Base-by-base conservation (phyloP, 441 rosid species). In the Erysimum cheiri region DNA sequence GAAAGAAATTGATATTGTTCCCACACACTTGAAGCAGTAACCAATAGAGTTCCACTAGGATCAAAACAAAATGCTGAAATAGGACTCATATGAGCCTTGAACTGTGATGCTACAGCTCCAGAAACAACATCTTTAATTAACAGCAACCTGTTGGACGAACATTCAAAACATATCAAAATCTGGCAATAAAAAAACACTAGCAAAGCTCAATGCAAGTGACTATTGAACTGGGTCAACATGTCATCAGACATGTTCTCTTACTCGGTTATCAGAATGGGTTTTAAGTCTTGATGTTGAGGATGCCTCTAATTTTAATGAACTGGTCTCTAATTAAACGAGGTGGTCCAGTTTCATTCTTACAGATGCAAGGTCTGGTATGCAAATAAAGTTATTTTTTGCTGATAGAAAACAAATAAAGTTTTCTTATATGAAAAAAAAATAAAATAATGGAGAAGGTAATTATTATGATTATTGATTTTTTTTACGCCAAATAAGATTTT, bases 41-140 rank as follows among this genome's bases (percentile, higher is more conserved):
- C 96, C 77, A 95, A 73, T 47, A 95, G 82, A 15, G 97, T 95
- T 72, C 98, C 98, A 67, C 97, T 95, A 60, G 93, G 99, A 73
- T 95, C 99, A 80, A 95, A 95, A 79, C 93, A 89, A 24, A 95
- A 83, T 41, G 98, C 97, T 75, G 99, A 95, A 77, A 95, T 84
- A 70, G 99, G 98, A 88, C 98, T 95, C 3, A 93, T 81, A 81
- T 95, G 99, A 49, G 97, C 99, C 81, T 87, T 85, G 78, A 95
- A 90, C 81, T 92, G 97, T 39, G 96, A 87, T 70, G 92, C 40
- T 54, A 95, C 87, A 79, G 87, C 88, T 82, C 88, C 83, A 50
- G 98, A 87, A 80, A 85, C 83, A 80, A 92, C 75, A 85, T 95
- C 99, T 80, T 89, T 95, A 74, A 95, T n/a, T n/a, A n/a, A n/a